Percentiles rank a stretch among this genome's conserved stretches.
These are phyloP conservation scores for Coleophoma cylindrospora DNA, from an alignment of 2,329 filamentous ascomycete genomes.

Conservation along the genomic window DNA sequence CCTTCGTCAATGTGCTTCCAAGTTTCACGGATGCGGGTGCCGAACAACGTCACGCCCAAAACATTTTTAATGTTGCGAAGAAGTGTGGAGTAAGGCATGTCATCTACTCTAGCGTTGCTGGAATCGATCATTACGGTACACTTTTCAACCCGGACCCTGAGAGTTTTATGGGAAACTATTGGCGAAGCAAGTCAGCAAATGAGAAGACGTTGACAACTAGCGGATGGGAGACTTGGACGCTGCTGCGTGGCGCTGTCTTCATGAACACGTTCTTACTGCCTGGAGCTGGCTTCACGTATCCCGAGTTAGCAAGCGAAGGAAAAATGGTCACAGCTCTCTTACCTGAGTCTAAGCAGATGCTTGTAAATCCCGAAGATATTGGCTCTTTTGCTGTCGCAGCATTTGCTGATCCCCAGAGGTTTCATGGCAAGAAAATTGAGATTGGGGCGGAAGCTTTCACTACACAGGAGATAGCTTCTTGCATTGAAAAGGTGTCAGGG, in stretches of 20 bases:
- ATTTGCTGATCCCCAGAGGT: background rate
- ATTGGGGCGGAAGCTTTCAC: slow-evolving; percentile 1
- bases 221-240: slow-evolving; percentile 4
- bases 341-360: background rate
- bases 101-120: background rate
- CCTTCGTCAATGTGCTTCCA: slow-evolving; percentile 1
- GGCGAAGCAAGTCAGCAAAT: background rate
- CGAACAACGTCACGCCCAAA: background rate
- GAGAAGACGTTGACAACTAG: background rate
- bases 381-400: slow-evolving; percentile 2
- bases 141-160: background rate
- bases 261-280: slow-evolving; percentile 2
- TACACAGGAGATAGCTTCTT: background rate
- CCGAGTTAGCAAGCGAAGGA: background rate
- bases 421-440: background rate
- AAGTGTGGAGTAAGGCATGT: background rate
- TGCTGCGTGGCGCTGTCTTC: slow-evolving; percentile 1
- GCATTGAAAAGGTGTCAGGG: slow-evolving; percentile 2
- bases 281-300: background rate
- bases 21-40: background rate
- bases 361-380: slow-evolving; percentile 1
- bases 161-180: background rate
- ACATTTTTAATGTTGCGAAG: slow-evolving; percentile 1
- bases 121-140: background rate
- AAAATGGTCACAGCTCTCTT: background rate